phyloP scores from a whole-genome alignment of 2,329 filamentous ascomycete genomes.

The Aspergillus arachidicola region DNA sequence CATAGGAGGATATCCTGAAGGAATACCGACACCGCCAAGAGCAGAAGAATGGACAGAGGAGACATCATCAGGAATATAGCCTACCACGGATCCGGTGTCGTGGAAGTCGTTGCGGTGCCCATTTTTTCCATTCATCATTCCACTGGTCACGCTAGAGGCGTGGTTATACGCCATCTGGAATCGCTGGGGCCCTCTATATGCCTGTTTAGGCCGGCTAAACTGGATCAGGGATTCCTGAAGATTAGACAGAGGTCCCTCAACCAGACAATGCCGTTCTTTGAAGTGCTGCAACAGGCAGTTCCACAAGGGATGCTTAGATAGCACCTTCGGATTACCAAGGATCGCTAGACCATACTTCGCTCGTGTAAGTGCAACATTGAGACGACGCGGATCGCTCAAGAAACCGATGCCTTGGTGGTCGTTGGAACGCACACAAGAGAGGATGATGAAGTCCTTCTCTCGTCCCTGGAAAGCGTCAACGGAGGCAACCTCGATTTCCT shows the following conservation, averaged over 20 bases:
- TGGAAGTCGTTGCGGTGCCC: slow-evolving; percentile 57
- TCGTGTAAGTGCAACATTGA: slow-evolving; percentile 95
- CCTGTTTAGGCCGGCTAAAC: slow-evolving; percentile 90
- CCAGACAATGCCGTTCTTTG: slow-evolving; percentile 93
- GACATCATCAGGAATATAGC: slow-evolving; percentile 95
- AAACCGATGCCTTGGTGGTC: slow-evolving; percentile 99
- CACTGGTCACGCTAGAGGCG: slow-evolving; percentile 61
- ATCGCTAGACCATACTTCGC: slow-evolving; percentile 97
- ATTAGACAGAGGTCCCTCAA: slow-evolving; percentile 93
- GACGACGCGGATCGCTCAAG: slow-evolving; percentile 92
- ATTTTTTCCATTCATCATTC: slow-evolving; percentile 55
- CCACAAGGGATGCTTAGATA: slow-evolving; percentile 98
- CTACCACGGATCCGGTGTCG: slow-evolving; percentile 85
- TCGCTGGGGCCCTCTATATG: slow-evolving; percentile 83
- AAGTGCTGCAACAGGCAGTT: slow-evolving; percentile 94
- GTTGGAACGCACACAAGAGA: slow-evolving; percentile 97
- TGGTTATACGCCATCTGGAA: slow-evolving; percentile 80
- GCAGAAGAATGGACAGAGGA: slow-evolving; percentile 94
- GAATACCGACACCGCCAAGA: slow-evolving; percentile 79
- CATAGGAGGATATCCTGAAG: slow-evolving; percentile 87
- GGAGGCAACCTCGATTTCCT: slow-evolving; percentile 96
- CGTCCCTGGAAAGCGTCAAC: slow-evolving; percentile 98
- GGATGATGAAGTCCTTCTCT: slow-evolving; percentile 98
- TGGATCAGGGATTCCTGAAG: slow-evolving; percentile 94
- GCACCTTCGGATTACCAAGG: slow-evolving; percentile 93